Evolutionary conservation across 2,329 filamentous ascomycete genomes (phyloP).

Genomic region (Fusarium sp.): DNA sequence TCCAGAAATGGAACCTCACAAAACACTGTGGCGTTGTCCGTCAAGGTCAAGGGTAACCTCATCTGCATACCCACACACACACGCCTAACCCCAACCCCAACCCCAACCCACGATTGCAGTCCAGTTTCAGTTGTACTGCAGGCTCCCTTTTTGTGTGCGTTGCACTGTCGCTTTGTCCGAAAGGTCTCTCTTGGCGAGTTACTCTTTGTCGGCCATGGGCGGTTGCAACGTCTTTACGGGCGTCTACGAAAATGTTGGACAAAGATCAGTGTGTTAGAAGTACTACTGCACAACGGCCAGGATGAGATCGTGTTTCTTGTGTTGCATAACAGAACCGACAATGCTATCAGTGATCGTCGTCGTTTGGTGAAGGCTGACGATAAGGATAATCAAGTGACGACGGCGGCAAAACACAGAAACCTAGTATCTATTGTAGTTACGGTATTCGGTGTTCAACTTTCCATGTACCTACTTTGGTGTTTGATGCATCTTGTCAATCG

Average conservation of each 20-base stretch:
- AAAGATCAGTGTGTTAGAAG: slow-evolving; percentile 2
- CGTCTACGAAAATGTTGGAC: slow-evolving; percentile 14
- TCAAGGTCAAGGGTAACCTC: slow-evolving; percentile 19
- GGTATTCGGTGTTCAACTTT: slow-evolving; percentile 1
- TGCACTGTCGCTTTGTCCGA: slow-evolving; percentile 30
- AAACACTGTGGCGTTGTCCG: slow-evolving; percentile 23
- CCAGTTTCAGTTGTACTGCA: slow-evolving; percentile 1
- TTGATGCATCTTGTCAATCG: slow-evolving; percentile 14
- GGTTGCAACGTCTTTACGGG: slow-evolving; percentile 23
- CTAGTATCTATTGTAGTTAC: not conserved
- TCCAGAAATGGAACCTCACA: not conserved
- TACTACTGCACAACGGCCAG: not conserved
- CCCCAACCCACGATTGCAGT: slow-evolving; percentile 17
- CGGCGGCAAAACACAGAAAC: slow-evolving; percentile 31
- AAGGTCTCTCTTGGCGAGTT: slow-evolving; percentile 24
- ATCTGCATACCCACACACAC: slow-evolving; percentile 23
- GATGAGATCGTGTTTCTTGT: slow-evolving; percentile 14
- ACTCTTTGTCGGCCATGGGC: slow-evolving; percentile 25
- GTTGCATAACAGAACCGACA: not conserved
- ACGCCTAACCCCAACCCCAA: slow-evolving; percentile 17
- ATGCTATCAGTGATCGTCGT: slow-evolving; percentile 21
- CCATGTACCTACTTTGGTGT: not conserved
- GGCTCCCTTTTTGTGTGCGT: not conserved
- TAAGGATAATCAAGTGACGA: slow-evolving; percentile 28
- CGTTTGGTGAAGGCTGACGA: slow-evolving; percentile 18